These are phyloP conservation scores for Hypoxylon subgilvum DNA, from an alignment of 495 filamentous ascomycete genomes.

Conservation along the genomic window DNA sequence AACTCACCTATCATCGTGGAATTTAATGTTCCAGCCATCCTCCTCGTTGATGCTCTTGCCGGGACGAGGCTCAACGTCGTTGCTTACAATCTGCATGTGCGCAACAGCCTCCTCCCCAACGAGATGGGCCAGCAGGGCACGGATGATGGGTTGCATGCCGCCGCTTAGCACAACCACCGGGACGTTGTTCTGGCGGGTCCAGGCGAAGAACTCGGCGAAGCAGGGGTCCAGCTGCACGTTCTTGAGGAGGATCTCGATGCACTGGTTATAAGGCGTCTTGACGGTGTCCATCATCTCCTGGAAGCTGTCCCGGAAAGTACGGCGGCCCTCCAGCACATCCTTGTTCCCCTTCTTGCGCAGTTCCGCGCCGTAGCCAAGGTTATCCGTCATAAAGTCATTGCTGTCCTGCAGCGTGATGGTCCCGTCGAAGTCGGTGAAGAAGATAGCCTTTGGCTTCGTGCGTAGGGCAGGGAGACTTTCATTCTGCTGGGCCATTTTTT, in stretches of 20 bases:
- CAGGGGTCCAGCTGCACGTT: slow-evolving; percentile 87
- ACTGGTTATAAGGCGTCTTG: slow-evolving; percentile 76
- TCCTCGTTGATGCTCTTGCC: slow-evolving; percentile 79
- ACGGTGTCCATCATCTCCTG: slow-evolving; percentile 85
- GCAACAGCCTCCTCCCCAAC: slow-evolving; percentile 74
- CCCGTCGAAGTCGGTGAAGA: slow-evolving; percentile 98
- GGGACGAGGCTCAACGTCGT: slow-evolving; percentile 68
- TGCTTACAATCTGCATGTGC: slow-evolving; percentile 83
- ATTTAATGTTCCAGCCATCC: slow-evolving; percentile 85
- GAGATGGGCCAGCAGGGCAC: slow-evolving; percentile 76
- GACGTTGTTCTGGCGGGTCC: slow-evolving; percentile 78
- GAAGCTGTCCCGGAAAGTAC: slow-evolving; percentile 84
- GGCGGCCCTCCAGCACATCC: slow-evolving; percentile 69
- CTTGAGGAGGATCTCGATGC: slow-evolving; percentile 72
- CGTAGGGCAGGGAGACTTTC: slow-evolving; percentile 59
- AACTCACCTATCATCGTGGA: slow-evolving; percentile 80
- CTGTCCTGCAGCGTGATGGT: slow-evolving; percentile 91
- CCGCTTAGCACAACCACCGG: slow-evolving; percentile 89
- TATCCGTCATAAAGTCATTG: slow-evolving; percentile 96
- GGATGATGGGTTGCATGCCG: slow-evolving; percentile 92
- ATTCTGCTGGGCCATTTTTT: slow-evolving; percentile 23
- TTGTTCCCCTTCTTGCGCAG: slow-evolving; percentile 70
- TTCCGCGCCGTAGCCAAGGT: slow-evolving; percentile 77
- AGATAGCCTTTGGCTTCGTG: slow-evolving; percentile 81
- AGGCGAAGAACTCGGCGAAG: slow-evolving; percentile 85